Percentiles rank a stretch among this genome's conserved stretches.
These are phyloP conservation scores for Ustulina deusta DNA, from an alignment of 2,329 filamentous ascomycete species.

Conservation along the genomic window DNA sequence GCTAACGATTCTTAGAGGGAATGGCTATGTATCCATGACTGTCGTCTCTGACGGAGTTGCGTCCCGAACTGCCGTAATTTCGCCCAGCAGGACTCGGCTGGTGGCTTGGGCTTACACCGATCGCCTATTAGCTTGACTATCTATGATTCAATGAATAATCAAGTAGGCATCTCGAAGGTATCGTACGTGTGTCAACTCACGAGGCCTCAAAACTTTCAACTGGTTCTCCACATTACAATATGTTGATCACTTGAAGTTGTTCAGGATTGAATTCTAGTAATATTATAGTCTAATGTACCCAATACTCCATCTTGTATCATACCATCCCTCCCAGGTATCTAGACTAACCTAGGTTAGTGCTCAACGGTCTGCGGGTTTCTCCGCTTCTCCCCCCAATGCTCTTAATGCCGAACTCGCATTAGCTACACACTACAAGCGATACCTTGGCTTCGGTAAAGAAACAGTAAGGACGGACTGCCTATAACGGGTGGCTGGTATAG, in stretches of 20 bases:
- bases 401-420: constrained; percentile 9
- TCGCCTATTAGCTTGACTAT: not conserved
- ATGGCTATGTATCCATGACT: not conserved
- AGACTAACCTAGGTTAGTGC: constrained; percentile 1
- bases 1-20: too few species aligned
- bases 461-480: constrained; percentile 1
- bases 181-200: constrained; percentile 2
- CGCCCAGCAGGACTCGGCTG: not conserved
- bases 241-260: constrained; percentile 20
- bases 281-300: not conserved
- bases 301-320: not conserved
- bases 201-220: not conserved
- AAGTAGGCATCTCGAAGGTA: not conserved
- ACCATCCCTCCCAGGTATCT: constrained; percentile 1
- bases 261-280: constrained; percentile 9
- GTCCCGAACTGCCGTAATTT: constrained; percentile 38
- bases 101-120: constrained; percentile 13
- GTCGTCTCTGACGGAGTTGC: constrained; percentile 28
- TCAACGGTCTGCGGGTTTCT: constrained; percentile 12
- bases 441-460: constrained; percentile 15
- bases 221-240: constrained; percentile 17
- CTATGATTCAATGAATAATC: too few species aligned
- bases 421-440: constrained; percentile 7
- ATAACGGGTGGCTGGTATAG: constrained; percentile 1
- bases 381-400: constrained; percentile 1